These are phyloP conservation scores for Graphilbum ipis-grandicollis DNA, from an alignment of 2,329 filamentous ascomycete species.

Conservation along the genomic window DNA sequence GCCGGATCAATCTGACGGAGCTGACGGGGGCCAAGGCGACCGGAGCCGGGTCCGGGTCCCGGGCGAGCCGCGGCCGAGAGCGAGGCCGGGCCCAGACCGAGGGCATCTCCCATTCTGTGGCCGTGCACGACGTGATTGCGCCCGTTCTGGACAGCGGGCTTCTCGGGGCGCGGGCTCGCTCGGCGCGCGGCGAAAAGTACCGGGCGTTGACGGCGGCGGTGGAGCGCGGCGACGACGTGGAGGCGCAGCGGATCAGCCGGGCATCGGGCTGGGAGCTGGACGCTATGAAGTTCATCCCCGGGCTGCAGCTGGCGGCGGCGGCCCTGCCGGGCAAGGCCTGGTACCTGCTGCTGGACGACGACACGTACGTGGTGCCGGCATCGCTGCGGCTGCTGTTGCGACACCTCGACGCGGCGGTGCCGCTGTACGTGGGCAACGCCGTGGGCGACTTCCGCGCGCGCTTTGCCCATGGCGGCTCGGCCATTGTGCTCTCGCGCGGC, in stretches of 20 bases:
- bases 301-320: slow-evolving; percentile 32
- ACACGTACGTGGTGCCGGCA: slow-evolving; percentile 34
- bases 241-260: slow-evolving; percentile 19
- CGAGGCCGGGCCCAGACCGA: neutral
- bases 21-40: too few relatives aligned
- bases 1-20: neutral
- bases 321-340: slow-evolving; percentile 36
- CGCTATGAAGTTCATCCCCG: slow-evolving; percentile 36
- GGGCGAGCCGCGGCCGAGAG: slow-evolving; percentile 13
- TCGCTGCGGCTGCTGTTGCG: slow-evolving; percentile 29
- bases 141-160: slow-evolving; percentile 12
- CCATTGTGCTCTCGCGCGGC: slow-evolving; percentile 31
- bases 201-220: slow-evolving; percentile 20
- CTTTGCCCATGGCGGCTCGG: slow-evolving; percentile 40
- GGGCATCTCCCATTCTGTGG: slow-evolving; percentile 6
- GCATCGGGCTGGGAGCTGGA: slow-evolving; percentile 30
- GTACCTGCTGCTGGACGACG: slow-evolving; percentile 41
- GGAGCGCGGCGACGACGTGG: slow-evolving; percentile 18
- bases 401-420: slow-evolving; percentile 27
- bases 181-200: slow-evolving; percentile 23
- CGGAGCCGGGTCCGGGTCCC: too few relatives aligned
- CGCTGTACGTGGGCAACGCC: slow-evolving; percentile 37
- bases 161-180: slow-evolving; percentile 16
- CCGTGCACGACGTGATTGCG: slow-evolving; percentile 24
- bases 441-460: slow-evolving; percentile 37